Evolutionary conservation across 495 filamentous ascomycete genomes (phyloP).

Genomic region (Hyaloscypha hepaticicola): DNA sequence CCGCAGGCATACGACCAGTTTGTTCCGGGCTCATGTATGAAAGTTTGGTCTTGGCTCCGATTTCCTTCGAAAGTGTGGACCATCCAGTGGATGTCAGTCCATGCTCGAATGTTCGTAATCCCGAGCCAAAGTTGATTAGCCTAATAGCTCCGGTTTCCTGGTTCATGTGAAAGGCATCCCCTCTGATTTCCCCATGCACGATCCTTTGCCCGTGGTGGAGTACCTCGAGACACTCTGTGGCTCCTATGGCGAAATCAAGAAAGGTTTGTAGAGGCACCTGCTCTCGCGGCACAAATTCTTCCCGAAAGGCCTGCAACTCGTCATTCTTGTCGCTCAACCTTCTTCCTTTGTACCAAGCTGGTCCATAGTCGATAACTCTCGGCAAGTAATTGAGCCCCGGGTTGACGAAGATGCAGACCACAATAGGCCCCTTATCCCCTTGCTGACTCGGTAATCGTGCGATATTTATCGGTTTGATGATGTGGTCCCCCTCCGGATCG

Average conservation of each 20-base stretch:
- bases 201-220: constrained; percentile 79
- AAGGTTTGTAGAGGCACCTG: constrained; percentile 70
- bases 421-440: constrained; percentile 61
- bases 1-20: constrained; percentile 84
- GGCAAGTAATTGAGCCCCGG: constrained; percentile 71
- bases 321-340: constrained; percentile 18
- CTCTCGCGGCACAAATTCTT: constrained; percentile 42
- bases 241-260: constrained; percentile 85
- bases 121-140: constrained; percentile 80
- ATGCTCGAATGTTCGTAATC: constrained; percentile 81
- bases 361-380: constrained; percentile 71
- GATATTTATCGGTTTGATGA: constrained; percentile 72
- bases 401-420: constrained; percentile 77
- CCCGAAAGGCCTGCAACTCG: constrained; percentile 15
- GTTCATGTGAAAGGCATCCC: constrained; percentile 85
- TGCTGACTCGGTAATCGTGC: constrained; percentile 61
- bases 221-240: constrained; percentile 79
- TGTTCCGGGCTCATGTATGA: constrained; percentile 89
- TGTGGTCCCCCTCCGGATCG: constrained; percentile 72
- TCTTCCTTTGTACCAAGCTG: constrained; percentile 35
- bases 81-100: constrained; percentile 81
- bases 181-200: constrained; percentile 83
- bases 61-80: constrained; percentile 72
- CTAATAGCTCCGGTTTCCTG: constrained; percentile 65
- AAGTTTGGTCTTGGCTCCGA: constrained; percentile 80